These are phyloP conservation scores for Priceomyces fermenticarens DNA, from an alignment of 805 yeast genomes.

Conservation along the genomic window DNA sequence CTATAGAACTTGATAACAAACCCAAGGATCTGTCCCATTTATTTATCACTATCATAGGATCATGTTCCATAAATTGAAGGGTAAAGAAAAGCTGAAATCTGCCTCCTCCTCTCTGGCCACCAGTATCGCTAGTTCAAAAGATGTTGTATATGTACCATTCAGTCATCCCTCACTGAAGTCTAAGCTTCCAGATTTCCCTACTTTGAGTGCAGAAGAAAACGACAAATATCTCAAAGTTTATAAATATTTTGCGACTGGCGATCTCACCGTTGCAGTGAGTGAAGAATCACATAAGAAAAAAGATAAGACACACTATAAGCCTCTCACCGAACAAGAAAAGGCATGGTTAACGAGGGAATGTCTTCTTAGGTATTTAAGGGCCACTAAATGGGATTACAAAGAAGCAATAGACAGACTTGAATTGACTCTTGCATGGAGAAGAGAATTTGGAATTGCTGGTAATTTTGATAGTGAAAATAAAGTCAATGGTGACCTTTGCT, in stretches of 20 bases:
- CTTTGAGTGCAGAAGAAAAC: slow-evolving; percentile 53
- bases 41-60: not conserved
- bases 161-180: slow-evolving; percentile 27
- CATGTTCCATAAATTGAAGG: slow-evolving; percentile 18
- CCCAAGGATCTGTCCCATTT: too few species aligned
- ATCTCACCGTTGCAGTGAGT: slow-evolving; percentile 45
- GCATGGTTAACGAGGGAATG: slow-evolving; percentile 96
- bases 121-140: slow-evolving; percentile 7
- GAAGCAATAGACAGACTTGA: slow-evolving; percentile 75
- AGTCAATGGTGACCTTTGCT: slow-evolving; percentile 54
- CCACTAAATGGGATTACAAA: slow-evolving; percentile 81
- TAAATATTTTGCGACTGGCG: slow-evolving; percentile 56
- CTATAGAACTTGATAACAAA: too few species aligned
- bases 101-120: not conserved
- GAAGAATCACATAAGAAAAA: slow-evolving; percentile 47
- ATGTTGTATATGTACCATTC: slow-evolving; percentile 18
- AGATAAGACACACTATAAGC: slow-evolving; percentile 27
- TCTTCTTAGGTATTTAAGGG: slow-evolving; percentile 82
- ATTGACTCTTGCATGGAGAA: slow-evolving; percentile 85
- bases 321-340: slow-evolving; percentile 51
- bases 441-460: slow-evolving; percentile 72
- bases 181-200: slow-evolving; percentile 46
- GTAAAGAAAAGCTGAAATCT: slow-evolving; percentile 11
- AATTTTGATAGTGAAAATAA: slow-evolving; percentile 40
- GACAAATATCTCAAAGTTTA: slow-evolving; percentile 62